Evolutionary conservation across 2,329 filamentous ascomycete genomes (phyloP).

Genomic region (Didymella lethalis): DNA sequence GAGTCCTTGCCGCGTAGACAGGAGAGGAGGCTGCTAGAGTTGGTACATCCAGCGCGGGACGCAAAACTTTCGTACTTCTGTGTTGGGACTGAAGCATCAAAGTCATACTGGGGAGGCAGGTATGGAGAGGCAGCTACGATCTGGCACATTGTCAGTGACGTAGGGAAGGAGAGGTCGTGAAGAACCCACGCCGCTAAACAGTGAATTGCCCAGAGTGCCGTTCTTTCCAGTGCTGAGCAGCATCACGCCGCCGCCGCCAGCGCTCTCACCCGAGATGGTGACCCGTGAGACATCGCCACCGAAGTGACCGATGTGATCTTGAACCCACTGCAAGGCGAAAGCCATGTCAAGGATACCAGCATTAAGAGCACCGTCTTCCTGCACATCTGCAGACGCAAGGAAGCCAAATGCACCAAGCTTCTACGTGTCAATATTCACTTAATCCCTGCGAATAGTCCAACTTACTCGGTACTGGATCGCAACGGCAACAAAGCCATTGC

Average conservation of each 20-base stretch:
- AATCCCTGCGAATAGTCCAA: not conserved
- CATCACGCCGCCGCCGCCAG: slow-evolving; percentile 52
- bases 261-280: slow-evolving; percentile 49
- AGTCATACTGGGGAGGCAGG: slow-evolving; percentile 62
- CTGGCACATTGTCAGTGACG: slow-evolving; percentile 10
- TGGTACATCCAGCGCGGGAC: slow-evolving; percentile 37
- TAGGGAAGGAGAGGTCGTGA: no score
- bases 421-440: not conserved
- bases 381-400: slow-evolving; percentile 49
- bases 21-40: slow-evolving; percentile 47
- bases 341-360: slow-evolving; percentile 58
- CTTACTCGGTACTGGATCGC: slow-evolving; percentile 60
- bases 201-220: slow-evolving; percentile 37
- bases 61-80: slow-evolving; percentile 56
- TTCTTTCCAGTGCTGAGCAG: slow-evolving; percentile 45
- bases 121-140: slow-evolving; percentile 58
- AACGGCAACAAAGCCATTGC: slow-evolving; percentile 59
- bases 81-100: slow-evolving; percentile 55
- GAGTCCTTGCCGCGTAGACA: slow-evolving; percentile 50
- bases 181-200: slow-evolving; percentile 46
- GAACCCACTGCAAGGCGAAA: slow-evolving; percentile 60
- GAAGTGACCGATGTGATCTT: slow-evolving; percentile 53
- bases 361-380: slow-evolving; percentile 48
- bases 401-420: slow-evolving; percentile 57
- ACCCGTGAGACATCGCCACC: slow-evolving; percentile 35